phyloP scores from a whole-genome alignment of 169 alveolate species.

The Neospora caninum region DNA sequence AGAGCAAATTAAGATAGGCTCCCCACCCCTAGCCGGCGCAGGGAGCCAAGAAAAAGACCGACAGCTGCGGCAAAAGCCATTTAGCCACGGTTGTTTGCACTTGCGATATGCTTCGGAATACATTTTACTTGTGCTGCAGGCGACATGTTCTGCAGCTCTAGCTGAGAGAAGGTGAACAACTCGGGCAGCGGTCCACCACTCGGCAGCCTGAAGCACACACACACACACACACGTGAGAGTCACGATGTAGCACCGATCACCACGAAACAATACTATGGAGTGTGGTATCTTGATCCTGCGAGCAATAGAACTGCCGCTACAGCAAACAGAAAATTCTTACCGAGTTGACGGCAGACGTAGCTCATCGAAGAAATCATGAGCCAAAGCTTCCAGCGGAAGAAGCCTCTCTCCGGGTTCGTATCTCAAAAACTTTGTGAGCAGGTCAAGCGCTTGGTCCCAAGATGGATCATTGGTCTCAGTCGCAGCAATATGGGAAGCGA shows the following conservation, averaged over 20 bases:
- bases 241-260: not conserved
- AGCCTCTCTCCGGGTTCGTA: slow-evolving; percentile 89
- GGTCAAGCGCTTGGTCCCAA: slow-evolving; percentile 82
- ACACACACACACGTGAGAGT: not conserved
- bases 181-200: slow-evolving; percentile 72
- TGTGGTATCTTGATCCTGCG: too few relatives aligned
- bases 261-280: too few relatives aligned
- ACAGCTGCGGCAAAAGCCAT: not conserved
- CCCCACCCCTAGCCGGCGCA: not conserved
- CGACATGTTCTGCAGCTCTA: slow-evolving; percentile 71
- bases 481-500: slow-evolving; percentile 51
- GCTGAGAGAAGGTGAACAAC: slow-evolving; percentile 69
- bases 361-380: slow-evolving; percentile 96
- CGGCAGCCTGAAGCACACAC: slow-evolving; percentile 63
- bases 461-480: slow-evolving; percentile 82
- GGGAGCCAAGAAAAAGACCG: not conserved
- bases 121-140: slow-evolving; percentile 61
- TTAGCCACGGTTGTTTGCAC: slow-evolving; percentile 7
- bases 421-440: slow-evolving; percentile 80
- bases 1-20: not conserved
- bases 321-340: slow-evolving; percentile 7
- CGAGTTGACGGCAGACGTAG: slow-evolving; percentile 80
- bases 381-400: slow-evolving; percentile 85
- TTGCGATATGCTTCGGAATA: slow-evolving; percentile 47
- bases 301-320: too few relatives aligned